Evolutionary conservation across 129 eudicot genomes (phyloP), one percentile per base, ranked within the genome.

Genomic region (Pulicaria dysenterica): DNA sequence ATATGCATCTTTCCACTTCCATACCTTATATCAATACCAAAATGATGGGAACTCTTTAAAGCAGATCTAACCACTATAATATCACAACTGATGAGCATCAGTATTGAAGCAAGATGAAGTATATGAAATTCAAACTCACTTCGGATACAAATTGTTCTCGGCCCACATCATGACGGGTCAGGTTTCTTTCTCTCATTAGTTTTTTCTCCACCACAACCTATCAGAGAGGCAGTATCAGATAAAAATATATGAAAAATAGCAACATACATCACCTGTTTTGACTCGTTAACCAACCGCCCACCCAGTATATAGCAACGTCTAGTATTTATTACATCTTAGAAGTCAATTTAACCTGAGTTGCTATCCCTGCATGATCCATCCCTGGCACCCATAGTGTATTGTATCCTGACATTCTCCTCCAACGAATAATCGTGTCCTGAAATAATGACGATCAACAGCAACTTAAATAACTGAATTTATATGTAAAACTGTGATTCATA

Each of bases 171-270:
- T 94, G 99, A 61, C 99, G 88, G 14, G 93, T 94, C 78, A 85
- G 46, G 17, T 88, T 64, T 70, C 80, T 86, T 73, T 94, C 99
- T 74, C 96, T 83, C 91, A 85, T 90, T 55, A 94, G 80, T 74
- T 94, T 94, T 77, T 94, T 94, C 83, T 94, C 99, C 85, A 94
- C 99, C 34, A 94, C 99, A 51, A 94, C 99, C 99, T 94, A 81
- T 17, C 64, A 67, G 34, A 6, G 34, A 50, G 51, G 1, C 62
- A 34, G 19, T 46, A 10, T 36, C 64, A 67, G 64, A 49, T 51
- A 24, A 4, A 5, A 0, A 8, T n/a, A 58, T 36, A 73, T 36
- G 11, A 36, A 40, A 48, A 48, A 43, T 9, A 58, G 37, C 37
- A 45, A 46, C 37, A 45, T 6, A 64, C 45, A 16, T 0, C 6